Conservation (phyloP, 805 yeast genomes). For the Starmerella floricola region DNA sequence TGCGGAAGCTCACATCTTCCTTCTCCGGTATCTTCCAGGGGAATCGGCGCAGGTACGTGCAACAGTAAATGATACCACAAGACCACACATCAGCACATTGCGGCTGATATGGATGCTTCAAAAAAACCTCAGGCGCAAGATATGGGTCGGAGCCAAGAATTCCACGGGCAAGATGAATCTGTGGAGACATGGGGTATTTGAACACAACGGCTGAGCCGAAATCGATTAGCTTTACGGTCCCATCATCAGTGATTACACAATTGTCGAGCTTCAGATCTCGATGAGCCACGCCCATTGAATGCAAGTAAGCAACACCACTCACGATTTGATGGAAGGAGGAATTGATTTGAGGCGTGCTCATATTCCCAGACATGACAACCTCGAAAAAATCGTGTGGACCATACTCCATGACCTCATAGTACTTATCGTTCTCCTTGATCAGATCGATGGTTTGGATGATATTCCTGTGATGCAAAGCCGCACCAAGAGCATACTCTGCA, state of each 20-base stretch:
- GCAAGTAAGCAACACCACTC: slow-evolving; percentile 64
- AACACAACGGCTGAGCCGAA: slow-evolving; percentile 88
- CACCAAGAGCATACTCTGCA: slow-evolving; percentile 73
- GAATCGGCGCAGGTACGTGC: slow-evolving; percentile 74
- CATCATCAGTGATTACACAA: slow-evolving; percentile 67
- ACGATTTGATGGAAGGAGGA: slow-evolving; percentile 78
- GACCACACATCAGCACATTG: slow-evolving; percentile 89
- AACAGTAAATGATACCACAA: slow-evolving; percentile 78
- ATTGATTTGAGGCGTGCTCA: slow-evolving; percentile 55
- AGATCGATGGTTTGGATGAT: slow-evolving; percentile 72
- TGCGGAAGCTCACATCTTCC: slow-evolving; percentile 59
- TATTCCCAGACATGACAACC: slow-evolving; percentile 76
- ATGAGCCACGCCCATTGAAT: slow-evolving; percentile 76
- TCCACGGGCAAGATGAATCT: slow-evolving; percentile 60
- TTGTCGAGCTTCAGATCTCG: slow-evolving; percentile 87
- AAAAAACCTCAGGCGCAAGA: slow-evolving; percentile 80
- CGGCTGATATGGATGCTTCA: slow-evolving; percentile 56
- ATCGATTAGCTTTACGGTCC: slow-evolving; percentile 77
- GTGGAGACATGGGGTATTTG: slow-evolving; percentile 47
- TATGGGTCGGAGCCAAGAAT: slow-evolving; percentile 95
- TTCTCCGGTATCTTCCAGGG: slow-evolving; percentile 93
- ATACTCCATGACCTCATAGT: slow-evolving; percentile 80
- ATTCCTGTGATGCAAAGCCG: slow-evolving; percentile 64
- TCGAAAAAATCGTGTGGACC: slow-evolving; percentile 87
- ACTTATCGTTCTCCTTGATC: slow-evolving; percentile 50